Base-by-base conservation (phyloP, 2,329 filamentous ascomycete genomes). In the Dothistroma septosporum region DNA sequence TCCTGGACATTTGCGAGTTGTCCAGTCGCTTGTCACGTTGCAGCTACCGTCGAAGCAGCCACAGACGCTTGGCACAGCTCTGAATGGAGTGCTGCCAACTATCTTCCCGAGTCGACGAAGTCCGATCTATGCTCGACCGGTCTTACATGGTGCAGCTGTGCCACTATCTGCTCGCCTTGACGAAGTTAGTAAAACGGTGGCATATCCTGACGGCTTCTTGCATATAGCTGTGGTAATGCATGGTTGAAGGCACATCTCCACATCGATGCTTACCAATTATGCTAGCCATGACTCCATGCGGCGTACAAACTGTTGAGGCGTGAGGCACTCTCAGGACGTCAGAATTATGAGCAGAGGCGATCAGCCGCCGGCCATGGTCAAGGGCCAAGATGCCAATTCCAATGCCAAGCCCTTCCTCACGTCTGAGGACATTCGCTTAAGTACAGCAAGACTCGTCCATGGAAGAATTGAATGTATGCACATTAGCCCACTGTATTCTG, bases 201-300 rank as follows among this genome's bases (percentile, higher is more conserved):
- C 91, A 1, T 97, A 97, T 79, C 87, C 91, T 0, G 94, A 99
- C 76, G 94, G 94, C 0, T 99, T 92, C 88, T 75, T 96, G 28
- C 91, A 91, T 74, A 76, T 97, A 47, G 89, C 91, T 56, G 84
- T 97, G 5, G 82, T 87, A 21, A 88, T 95, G 79, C 80, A 91
- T 72, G 79, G 78, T 14, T 83, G 71, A 76, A 11, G 16, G 9
- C 35, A 37, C 35, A 16, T 4, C 11, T 37, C 35, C 16, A 11
- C 3, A 11, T 16, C 4, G 9, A 37, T 12, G 9, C 35, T 37
- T 37, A 28, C 2, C 24, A 28, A 3, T 6, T 28, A 6, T 28
- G 24, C 24, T 28, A 28, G 24, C 6, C 24, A 6, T 28, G 24
- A 28, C 24, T 28, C 6, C 24, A 28, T 28, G 24, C 24, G 24